phyloP scores from a whole-genome alignment of 129 eudicot genomes.

The Flaveria linearis region DNA sequence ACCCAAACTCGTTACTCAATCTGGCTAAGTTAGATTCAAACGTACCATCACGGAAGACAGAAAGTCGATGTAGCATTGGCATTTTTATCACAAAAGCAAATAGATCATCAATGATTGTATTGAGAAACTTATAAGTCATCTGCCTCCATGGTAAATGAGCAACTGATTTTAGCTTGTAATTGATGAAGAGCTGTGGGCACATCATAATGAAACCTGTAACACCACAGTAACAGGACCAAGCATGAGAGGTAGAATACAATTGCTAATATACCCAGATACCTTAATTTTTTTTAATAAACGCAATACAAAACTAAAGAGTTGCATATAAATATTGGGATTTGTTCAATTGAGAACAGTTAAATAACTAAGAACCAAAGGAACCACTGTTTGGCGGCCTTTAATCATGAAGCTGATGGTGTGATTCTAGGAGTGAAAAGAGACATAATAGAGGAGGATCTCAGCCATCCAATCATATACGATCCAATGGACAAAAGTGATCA shows the following conservation, averaged over 20 bases:
- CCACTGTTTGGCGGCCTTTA: not conserved
- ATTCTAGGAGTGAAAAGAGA: not conserved
- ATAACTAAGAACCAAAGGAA: not conserved
- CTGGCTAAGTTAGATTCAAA: not conserved
- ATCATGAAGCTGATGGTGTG: not conserved
- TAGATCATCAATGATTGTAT: constrained; percentile 92
- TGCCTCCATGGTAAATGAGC: constrained; percentile 99
- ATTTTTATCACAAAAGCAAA: constrained; percentile 95
- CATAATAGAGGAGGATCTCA: no score
- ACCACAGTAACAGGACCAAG: not conserved
- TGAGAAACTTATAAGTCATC: constrained; percentile 94
- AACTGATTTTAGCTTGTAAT: constrained; percentile 89
- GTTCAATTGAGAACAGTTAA: not conserved
- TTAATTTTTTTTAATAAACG: no score
- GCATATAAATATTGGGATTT: not conserved
- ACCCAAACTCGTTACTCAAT: not conserved
- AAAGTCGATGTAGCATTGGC: constrained; percentile 90
- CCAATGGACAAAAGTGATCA: no score
- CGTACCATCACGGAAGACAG: constrained; percentile 99
- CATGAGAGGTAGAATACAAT: not conserved
- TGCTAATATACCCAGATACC: no score
- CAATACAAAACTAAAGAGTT: no score
- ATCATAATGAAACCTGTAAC: constrained; percentile 89
- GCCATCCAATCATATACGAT: no score
- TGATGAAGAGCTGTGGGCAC: constrained; percentile 97